Percentiles rank a stretch among this genome's conserved stretches.
phyloP scores from a whole-genome alignment of 768 basidiomycete genomes.

The Austroboletus eburneus region DNA sequence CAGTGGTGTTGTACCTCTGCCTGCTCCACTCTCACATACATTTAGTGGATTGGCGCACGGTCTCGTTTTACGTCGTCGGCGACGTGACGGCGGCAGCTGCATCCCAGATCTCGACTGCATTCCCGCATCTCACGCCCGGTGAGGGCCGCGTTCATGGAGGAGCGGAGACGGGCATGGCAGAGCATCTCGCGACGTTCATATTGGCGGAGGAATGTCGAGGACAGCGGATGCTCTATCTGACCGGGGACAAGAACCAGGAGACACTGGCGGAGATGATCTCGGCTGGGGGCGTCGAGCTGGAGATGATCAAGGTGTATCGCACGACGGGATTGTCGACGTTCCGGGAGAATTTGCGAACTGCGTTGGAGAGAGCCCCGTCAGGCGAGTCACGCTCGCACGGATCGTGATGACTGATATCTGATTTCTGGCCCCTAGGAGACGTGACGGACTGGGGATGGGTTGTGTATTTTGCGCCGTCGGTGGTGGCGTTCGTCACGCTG shows the following conservation, averaged over 20 bases:
- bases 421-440: background rate
- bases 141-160: slow-evolving; percentile 39
- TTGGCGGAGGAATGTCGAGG: slow-evolving; percentile 30
- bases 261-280: slow-evolving; percentile 51
- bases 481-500: slow-evolving; percentile 54
- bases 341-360: slow-evolving; percentile 37
- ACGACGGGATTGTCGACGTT: slow-evolving; percentile 58
- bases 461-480: slow-evolving; percentile 72
- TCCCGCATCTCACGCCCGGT: slow-evolving; percentile 29
- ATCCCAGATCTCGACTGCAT: slow-evolving; percentile 30
- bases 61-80: slow-evolving; percentile 81
- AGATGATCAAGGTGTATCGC: slow-evolving; percentile 62
- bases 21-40: too few relatives aligned
- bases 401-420: background rate
- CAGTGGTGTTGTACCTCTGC: background rate
- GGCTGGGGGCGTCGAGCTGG: slow-evolving; percentile 41
- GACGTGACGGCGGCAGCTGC: slow-evolving; percentile 50
- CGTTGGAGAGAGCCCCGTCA: slow-evolving; percentile 24
- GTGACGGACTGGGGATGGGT: slow-evolving; percentile 77
- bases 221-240: slow-evolving; percentile 60
- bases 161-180: slow-evolving; percentile 59
- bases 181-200: slow-evolving; percentile 63
- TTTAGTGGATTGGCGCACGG: slow-evolving; percentile 48
- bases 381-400: slow-evolving; percentile 13
- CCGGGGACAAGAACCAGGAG: slow-evolving; percentile 84